phyloP scores from a whole-genome alignment of 805 yeast genomes.

The Candida pini region DNA sequence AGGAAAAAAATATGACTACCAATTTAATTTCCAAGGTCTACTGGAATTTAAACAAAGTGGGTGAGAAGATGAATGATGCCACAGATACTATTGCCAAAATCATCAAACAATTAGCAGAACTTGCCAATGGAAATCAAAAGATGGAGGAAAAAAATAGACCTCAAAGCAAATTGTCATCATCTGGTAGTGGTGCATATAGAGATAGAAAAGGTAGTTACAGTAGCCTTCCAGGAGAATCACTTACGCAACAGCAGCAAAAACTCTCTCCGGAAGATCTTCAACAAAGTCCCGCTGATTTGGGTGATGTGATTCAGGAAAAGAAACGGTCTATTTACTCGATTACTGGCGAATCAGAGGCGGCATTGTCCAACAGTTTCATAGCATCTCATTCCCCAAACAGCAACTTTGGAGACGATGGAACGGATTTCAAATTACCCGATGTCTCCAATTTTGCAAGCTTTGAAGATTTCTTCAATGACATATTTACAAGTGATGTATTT shows the following conservation, averaged over 20 bases:
- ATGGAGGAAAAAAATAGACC: slow-evolving; percentile 6
- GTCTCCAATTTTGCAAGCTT: slow-evolving; percentile 44
- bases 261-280: slow-evolving; percentile 18
- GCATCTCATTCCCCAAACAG: slow-evolving; percentile 6
- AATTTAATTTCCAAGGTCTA: slow-evolving; percentile 47
- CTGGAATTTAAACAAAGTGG: slow-evolving; percentile 54
- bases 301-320: neutral
- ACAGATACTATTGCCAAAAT: slow-evolving; percentile 56
- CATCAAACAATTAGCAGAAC: slow-evolving; percentile 44
- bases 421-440: slow-evolving; percentile 32
- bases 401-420: slow-evolving; percentile 4
- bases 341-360: no score
- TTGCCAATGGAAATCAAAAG: slow-evolving; percentile 28
- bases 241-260: slow-evolving; percentile 21
- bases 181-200: slow-evolving; percentile 3
- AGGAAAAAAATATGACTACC: slow-evolving; percentile 37
- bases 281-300: neutral
- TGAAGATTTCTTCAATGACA: slow-evolving; percentile 52
- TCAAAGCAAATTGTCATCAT: neutral
- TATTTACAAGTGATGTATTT: slow-evolving; percentile 13
- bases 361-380: slow-evolving; percentile 1
- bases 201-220: slow-evolving; percentile 5
- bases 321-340: neutral
- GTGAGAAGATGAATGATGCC: slow-evolving; percentile 52
- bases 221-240: no score